These are phyloP conservation scores for Cinchona pubescens DNA, from an alignment of 257 asterid genomes.

Conservation along the genomic window DNA sequence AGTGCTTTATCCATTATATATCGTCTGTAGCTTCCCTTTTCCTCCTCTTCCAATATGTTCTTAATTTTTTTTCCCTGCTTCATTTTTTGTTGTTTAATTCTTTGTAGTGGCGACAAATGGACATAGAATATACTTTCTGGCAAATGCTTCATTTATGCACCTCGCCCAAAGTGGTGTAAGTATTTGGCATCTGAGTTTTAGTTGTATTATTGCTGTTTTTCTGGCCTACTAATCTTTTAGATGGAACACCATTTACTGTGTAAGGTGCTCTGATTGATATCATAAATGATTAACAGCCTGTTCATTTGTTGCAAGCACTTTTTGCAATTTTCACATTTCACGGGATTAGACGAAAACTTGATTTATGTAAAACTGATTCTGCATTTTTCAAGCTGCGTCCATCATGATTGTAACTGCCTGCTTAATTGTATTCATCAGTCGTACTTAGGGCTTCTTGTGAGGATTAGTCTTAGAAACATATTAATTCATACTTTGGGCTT, in stretches of 20 bases:
- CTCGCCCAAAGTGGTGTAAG: slow-evolving; percentile 98
- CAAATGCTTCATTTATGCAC: slow-evolving; percentile 98
- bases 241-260: neutral
- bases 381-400: neutral
- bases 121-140: slow-evolving; percentile 96
- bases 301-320: neutral
- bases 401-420: neutral
- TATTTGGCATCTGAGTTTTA: slow-evolving; percentile 29
- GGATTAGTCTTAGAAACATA: neutral
- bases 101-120: slow-evolving; percentile 99
- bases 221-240: neutral
- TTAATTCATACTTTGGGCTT: neutral
- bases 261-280: neutral
- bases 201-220: neutral
- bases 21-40: neutral
- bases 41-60: neutral
- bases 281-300: neutral
- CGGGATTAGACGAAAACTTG: neutral
- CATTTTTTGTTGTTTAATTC: neutral
- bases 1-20: neutral
- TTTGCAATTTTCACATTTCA: neutral
- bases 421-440: neutral
- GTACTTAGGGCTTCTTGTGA: neutral
- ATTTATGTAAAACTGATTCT: neutral
- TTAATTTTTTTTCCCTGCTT: neutral